Evolutionary conservation across 164 flowering plant species (phyloP).

Genomic region (Sedum album): DNA sequence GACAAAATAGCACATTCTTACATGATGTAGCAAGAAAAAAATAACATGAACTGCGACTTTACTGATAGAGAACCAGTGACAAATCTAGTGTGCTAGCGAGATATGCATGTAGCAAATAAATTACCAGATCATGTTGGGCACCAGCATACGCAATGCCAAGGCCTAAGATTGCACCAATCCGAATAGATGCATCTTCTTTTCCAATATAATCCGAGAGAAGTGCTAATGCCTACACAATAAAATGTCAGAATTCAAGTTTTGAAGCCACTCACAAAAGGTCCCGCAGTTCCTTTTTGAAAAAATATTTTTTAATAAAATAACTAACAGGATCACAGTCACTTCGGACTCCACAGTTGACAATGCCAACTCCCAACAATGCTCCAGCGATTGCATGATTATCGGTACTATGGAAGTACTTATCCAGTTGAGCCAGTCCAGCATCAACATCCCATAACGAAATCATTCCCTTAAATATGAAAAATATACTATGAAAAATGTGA

Average conservation of each 20-base stretch:
- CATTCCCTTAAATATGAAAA: conserved; percentile 53
- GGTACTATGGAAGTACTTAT: conserved; percentile 83
- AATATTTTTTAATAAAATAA: neutral
- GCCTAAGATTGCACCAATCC: conserved; percentile 97
- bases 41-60: no score
- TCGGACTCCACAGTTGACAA: conserved; percentile 58
- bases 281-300: neutral
- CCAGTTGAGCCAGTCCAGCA: conserved; percentile 84
- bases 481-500: neutral
- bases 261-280: neutral
- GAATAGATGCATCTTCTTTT: conserved; percentile 75
- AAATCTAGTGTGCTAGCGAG: neutral
- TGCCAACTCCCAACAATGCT: conserved; percentile 91
- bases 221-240: conserved; percentile 65
- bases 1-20: neutral
- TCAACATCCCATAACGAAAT: conserved; percentile 94
- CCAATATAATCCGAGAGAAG: conserved; percentile 62
- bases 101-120: neutral
- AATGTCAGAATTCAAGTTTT: neutral
- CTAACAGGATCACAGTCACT: conserved; percentile 97
- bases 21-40: neutral
- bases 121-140: conserved; percentile 74
- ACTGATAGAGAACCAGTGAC: no score
- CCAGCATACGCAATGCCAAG: conserved; percentile 94
- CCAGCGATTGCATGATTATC: conserved; percentile 86